These are phyloP conservation scores for Stentor coeruleus DNA, from an alignment of 73 alveolate genomes.

Conservation along the genomic window DNA sequence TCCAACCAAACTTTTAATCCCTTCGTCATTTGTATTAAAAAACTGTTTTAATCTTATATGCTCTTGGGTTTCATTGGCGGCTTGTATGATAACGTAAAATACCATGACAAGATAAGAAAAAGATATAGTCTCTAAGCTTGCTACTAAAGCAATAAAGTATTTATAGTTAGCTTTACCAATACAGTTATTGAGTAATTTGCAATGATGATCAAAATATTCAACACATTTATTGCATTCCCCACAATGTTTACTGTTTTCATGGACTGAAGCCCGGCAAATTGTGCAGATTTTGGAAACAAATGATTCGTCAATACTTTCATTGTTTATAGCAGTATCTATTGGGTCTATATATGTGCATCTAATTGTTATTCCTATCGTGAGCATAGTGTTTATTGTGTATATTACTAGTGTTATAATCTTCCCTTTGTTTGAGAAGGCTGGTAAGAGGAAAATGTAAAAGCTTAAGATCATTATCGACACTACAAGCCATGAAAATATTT, in stretches of 20 bases:
- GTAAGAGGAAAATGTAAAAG: background rate
- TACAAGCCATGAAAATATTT: slow-evolving; percentile 35
- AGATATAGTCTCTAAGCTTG: background rate
- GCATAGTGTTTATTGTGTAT: background rate
- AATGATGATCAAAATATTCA: slow-evolving; percentile 25
- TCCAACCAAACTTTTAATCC: background rate
- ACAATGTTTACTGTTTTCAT: slow-evolving; percentile 24
- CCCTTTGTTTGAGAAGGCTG: background rate
- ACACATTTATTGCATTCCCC: slow-evolving; percentile 22
- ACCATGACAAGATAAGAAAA: background rate
- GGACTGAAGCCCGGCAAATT: slow-evolving; percentile 22
- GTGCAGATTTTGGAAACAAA: slow-evolving; percentile 7
- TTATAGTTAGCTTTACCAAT: slow-evolving; percentile 23
- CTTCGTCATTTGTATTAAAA: background rate
- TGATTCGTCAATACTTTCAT: background rate
- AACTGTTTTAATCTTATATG: background rate
- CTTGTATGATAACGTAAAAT: background rate
- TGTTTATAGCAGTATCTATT: slow-evolving; percentile 7
- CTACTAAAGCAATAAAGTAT: slow-evolving; percentile 11
- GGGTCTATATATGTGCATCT: slow-evolving; percentile 21
- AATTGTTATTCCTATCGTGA: background rate
- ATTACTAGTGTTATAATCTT: background rate
- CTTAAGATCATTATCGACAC: background rate
- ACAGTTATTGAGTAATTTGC: slow-evolving; percentile 24
- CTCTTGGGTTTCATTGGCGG: background rate